Percentiles rank a stretch among this genome's conserved stretches.
Evolutionary conservation across 768 basidiomycete genomes (phyloP).

Genomic region (Termitomyces sp.): DNA sequence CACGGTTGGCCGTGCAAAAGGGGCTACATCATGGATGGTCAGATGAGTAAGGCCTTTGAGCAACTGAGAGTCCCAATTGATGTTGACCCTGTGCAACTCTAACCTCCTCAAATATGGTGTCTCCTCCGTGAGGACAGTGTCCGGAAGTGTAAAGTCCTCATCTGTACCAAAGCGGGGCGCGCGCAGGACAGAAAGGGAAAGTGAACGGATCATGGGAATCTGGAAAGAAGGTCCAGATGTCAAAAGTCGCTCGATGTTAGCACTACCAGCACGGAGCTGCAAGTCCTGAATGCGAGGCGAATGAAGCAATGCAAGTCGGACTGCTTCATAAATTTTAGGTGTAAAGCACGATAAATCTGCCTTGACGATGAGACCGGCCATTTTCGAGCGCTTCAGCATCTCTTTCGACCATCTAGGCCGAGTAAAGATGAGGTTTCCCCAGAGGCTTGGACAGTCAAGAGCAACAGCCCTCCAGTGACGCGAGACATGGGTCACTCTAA

Average conservation of each 20-base stretch:
- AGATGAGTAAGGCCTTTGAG: slow-evolving; percentile 32
- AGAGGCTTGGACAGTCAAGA: slow-evolving; percentile 33
- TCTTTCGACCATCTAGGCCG: slow-evolving; percentile 32
- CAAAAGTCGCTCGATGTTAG: slow-evolving; percentile 22
- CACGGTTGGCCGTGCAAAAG: slow-evolving; percentile 22
- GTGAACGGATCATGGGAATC: slow-evolving; percentile 27
- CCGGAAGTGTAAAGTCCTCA: slow-evolving; percentile 19
- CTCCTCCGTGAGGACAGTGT: slow-evolving; percentile 23
- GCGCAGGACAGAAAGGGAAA: slow-evolving; percentile 19
- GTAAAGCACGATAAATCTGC: slow-evolving; percentile 19
- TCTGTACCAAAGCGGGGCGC: slow-evolving; percentile 14
- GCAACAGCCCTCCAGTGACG: slow-evolving; percentile 40
- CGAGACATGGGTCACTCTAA: slow-evolving; percentile 33
- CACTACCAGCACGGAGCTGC: slow-evolving; percentile 20
- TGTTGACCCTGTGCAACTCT: slow-evolving; percentile 26
- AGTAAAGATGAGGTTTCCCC: slow-evolving; percentile 30
- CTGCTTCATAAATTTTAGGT: slow-evolving; percentile 20
- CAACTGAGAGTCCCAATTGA: slow-evolving; percentile 30
- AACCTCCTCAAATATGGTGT: slow-evolving; percentile 29
- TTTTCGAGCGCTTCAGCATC: slow-evolving; percentile 41
- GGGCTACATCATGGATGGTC: slow-evolving; percentile 24
- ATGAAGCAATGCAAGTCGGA: slow-evolving; percentile 26
- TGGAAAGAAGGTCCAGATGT: slow-evolving; percentile 13
- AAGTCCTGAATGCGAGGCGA: slow-evolving; percentile 28
- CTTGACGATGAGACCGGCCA: slow-evolving; percentile 27